Evolutionary conservation across 305 asterid species (phyloP).

Genomic region (Fraxinus ornus): DNA sequence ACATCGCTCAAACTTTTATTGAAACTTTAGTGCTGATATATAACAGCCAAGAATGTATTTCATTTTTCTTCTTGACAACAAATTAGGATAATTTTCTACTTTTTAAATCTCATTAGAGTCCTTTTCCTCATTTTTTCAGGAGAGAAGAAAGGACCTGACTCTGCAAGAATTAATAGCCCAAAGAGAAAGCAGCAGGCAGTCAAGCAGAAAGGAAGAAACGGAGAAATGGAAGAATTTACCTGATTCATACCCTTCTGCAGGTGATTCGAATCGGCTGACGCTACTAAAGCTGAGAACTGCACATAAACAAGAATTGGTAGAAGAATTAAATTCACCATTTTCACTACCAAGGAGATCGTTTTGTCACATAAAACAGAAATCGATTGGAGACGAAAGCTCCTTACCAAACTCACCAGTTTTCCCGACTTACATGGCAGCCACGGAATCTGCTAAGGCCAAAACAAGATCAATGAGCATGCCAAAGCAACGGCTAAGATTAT

Average conservation of each 20-base stretch:
- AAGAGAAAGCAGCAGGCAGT: conserved; percentile 42
- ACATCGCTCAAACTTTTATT: not conserved
- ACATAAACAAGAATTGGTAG: conserved; percentile 41
- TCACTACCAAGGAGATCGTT: conserved; percentile 71
- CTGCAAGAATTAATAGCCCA: conserved; percentile 42
- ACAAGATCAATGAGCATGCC: conserved; percentile 77
- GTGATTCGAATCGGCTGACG: conserved; percentile 33
- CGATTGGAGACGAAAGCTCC: conserved; percentile 55
- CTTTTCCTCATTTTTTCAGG: conserved; percentile 35
- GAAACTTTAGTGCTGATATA: not conserved
- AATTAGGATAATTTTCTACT: not conserved
- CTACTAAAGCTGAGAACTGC: conserved; percentile 39
- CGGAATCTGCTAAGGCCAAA: conserved; percentile 87
- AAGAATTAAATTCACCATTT: conserved; percentile 44
- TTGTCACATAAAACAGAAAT: conserved; percentile 51
- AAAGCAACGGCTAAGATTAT: conserved; percentile 56
- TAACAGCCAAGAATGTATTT: not conserved
- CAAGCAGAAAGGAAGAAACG: conserved; percentile 29
- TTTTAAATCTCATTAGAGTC: too few relatives aligned
- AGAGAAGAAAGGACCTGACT: conserved; percentile 49
- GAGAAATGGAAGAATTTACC: conserved; percentile 37
- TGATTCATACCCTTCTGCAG: conserved; percentile 33
- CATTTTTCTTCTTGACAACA: not conserved
- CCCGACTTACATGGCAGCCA: conserved; percentile 77
- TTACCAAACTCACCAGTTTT: conserved; percentile 59